Evolutionary conservation across 2,329 filamentous ascomycete genomes (phyloP).

Genomic region (Exophiala mesophila): DNA sequence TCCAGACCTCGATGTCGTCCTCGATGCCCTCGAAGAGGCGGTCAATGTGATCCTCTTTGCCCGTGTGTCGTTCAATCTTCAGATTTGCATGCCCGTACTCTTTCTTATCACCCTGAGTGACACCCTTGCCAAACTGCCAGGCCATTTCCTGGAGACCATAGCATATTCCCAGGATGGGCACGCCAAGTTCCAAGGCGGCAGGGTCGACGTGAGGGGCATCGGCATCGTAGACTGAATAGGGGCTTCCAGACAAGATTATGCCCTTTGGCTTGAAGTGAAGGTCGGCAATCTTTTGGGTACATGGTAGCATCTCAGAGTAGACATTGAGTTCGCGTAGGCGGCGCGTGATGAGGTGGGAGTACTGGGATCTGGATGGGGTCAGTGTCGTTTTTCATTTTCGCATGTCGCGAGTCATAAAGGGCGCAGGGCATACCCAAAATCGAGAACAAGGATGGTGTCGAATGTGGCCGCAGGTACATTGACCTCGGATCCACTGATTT

Average conservation of each 20-base stretch:
- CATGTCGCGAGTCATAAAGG: background rate
- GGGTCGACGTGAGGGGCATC: slow-evolving; percentile 76
- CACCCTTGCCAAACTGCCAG: slow-evolving; percentile 62
- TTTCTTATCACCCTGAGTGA: slow-evolving; percentile 60
- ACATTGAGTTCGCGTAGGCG: slow-evolving; percentile 73
- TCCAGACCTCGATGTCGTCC: slow-evolving; percentile 68
- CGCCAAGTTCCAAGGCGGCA: slow-evolving; percentile 69
- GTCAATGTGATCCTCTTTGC: slow-evolving; percentile 61
- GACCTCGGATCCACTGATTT: slow-evolving; percentile 19
- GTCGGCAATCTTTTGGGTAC: slow-evolving; percentile 74
- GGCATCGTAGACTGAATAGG: slow-evolving; percentile 75
- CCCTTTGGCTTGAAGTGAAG: slow-evolving; percentile 76
- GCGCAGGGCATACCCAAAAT: slow-evolving; percentile 31
- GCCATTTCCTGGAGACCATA: slow-evolving; percentile 68
- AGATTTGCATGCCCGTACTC: slow-evolving; percentile 70
- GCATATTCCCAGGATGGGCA: slow-evolving; percentile 60
- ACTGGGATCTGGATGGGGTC: slow-evolving; percentile 50
- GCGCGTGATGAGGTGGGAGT: slow-evolving; percentile 68
- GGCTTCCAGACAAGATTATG: slow-evolving; percentile 70
- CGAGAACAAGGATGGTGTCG: slow-evolving; percentile 34
- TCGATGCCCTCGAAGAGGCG: slow-evolving; percentile 72
- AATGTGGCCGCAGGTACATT: slow-evolving; percentile 31
- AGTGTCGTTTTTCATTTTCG: too few relatives aligned
- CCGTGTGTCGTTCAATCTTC: slow-evolving; percentile 53
- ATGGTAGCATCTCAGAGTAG: slow-evolving; percentile 84